Evolutionary conservation across 2,329 filamentous ascomycete genomes (phyloP), one percentile per base, ranked within the genome.

Genomic region (Cytospora mali): DNA sequence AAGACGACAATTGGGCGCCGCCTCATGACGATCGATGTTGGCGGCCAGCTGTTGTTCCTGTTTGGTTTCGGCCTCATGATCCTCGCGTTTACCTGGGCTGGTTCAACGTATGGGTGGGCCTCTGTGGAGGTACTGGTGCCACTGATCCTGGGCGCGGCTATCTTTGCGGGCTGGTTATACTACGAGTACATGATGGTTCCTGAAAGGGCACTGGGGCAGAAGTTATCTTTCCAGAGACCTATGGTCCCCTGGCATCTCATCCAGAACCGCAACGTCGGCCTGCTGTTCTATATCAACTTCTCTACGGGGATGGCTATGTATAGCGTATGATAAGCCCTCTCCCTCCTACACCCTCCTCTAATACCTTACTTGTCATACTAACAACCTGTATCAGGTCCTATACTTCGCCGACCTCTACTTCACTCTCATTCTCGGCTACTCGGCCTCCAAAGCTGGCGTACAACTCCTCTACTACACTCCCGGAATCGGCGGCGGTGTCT

Each of bases 391-490:
- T 23, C 79, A 62, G 60, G 60, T 62, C 3, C 55, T 90, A 66
- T 91, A 90, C 73, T 91, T 89, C 68, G 84, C 88, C 66, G 84
- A 84, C n/a, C 80, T 90, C 25, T 91, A 89, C 72, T 90, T 89
- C 71, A 84, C 84, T 3, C 74, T 88, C n/a, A 86, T 89, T 3
- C 75, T 85, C 72, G 80, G 77, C 11, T 84, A 83, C 64, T 71
- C 66, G 66, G 27, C 78, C 75, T 25, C 80, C 25, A 70, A 82
- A 55, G 79, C 85, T 1, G 86, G 85, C 7, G 69, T 81, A 0
- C 81, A 87, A 64, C 76, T 91, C 6, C 74, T 90, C 1, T 89
- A 82, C 71, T 90, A 88, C 67, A 80, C 86, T 0, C 87, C 87
- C 0, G 88, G 88, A 0, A 74, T 90, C 11, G 86, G 79, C 68